A percentile compares a stretch with the other conserved stretches of the same genome.
phyloP scores from a whole-genome alignment of 768 basidiomycete species.

The Dictyophora rubrovolvata region DNA sequence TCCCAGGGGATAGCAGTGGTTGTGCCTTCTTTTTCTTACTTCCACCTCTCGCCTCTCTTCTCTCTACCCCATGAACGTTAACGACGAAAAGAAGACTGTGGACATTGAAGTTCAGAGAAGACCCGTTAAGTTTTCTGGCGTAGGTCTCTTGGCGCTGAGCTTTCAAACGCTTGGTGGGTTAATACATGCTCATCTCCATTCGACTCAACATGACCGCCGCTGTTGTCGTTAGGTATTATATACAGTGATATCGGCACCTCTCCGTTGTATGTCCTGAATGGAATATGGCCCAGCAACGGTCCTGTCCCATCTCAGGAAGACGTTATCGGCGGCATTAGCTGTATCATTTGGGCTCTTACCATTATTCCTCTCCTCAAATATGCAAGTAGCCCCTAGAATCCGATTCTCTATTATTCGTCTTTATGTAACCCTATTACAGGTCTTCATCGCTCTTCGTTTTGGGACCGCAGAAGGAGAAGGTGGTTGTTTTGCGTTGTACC shows the following conservation, averaged over 20 bases:
- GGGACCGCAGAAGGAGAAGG: constrained; percentile 55
- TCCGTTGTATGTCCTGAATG: constrained; percentile 55
- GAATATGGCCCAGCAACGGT: constrained; percentile 44
- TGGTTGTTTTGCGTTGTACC: constrained; percentile 54
- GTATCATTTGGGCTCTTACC: constrained; percentile 56
- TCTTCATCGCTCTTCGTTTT: constrained; percentile 37
- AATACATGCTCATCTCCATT: not conserved
- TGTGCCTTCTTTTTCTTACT: not conserved
- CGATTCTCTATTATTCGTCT: not conserved
- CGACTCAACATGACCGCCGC: not conserved
- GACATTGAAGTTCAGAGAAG: not conserved
- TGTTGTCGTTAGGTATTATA: constrained; percentile 25
- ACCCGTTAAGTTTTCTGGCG: constrained; percentile 6
- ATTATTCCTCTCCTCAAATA: constrained; percentile 57
- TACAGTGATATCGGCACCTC: constrained; percentile 45
- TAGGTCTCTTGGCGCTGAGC: constrained; percentile 18
- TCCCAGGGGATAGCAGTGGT: not conserved
- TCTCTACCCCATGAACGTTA: not conserved
- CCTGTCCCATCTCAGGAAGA: constrained; percentile 45
- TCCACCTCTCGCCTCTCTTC: not conserved
- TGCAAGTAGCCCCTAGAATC: constrained; percentile 22
- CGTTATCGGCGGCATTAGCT: constrained; percentile 50
- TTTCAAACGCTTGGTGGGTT: constrained; percentile 24
- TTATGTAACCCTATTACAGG: constrained; percentile 20
- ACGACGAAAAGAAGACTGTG: not conserved